Percentiles rank a stretch among this genome's conserved stretches.
Conservation (phyloP, 768 basidiomycete species). For the Trametes meyenii region DNA sequence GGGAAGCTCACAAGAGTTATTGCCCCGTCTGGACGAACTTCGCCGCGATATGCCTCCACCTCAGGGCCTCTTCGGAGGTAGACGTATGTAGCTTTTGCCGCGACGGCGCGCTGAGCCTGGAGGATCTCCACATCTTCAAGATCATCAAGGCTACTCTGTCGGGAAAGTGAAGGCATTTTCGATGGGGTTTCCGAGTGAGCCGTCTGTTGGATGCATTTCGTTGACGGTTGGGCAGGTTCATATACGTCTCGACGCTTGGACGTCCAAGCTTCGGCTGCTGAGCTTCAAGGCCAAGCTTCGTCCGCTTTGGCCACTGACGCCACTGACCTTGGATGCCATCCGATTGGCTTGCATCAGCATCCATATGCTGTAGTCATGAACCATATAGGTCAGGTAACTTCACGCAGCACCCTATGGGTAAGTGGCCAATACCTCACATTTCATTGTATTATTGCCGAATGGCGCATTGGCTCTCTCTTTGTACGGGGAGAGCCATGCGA, state of each 20-base stretch:
- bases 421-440: too few species aligned
- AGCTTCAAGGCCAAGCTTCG: neutral
- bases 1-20: neutral
- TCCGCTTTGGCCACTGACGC: neutral
- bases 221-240: neutral
- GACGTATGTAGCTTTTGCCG: conserved; percentile 5
- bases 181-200: neutral
- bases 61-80: neutral
- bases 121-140: conserved; percentile 2
- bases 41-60: neutral
- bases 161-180: conserved; percentile 1
- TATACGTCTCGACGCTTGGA: neutral
- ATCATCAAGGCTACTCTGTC: neutral
- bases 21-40: neutral
- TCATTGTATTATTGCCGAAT: too few species aligned
- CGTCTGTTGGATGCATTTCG: neutral
- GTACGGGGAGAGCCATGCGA: neutral
- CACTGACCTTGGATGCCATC: neutral
- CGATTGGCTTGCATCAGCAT: too few species aligned
- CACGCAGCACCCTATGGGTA: too few species aligned
- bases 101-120: conserved; percentile 1
- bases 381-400: too few species aligned
- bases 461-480: too few species aligned
- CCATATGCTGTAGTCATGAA: too few species aligned
- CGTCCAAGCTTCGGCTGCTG: conserved; percentile 2